Percentiles rank a stretch among this genome's conserved stretches.
phyloP scores from a whole-genome alignment of 2,329 filamentous ascomycete genomes.

The Lecanicillium sp. region DNA sequence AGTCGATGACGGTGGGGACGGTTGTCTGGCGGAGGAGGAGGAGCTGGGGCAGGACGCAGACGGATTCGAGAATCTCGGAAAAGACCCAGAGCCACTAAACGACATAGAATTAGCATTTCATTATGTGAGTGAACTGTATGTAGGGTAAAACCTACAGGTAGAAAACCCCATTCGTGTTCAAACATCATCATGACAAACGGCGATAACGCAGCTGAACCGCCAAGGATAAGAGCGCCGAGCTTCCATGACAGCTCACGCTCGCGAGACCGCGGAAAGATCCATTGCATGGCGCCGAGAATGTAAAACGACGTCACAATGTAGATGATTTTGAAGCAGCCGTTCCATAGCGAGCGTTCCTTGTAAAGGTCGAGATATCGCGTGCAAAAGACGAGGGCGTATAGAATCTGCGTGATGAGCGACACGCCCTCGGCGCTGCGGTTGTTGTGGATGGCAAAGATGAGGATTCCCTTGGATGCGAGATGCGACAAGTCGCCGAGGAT shows the following conservation, averaged over 20 bases:
- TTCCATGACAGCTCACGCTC: constrained; percentile 94
- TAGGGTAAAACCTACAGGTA: constrained; percentile 32
- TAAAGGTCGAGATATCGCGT: constrained; percentile 84
- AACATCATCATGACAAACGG: constrained; percentile 69
- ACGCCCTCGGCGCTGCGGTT: constrained; percentile 87
- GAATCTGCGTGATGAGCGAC: constrained; percentile 80
- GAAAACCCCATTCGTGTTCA: constrained; percentile 39
- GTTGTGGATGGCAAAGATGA: constrained; percentile 83
- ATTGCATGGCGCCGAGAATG: constrained; percentile 81
- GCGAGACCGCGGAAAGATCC: constrained; percentile 75
- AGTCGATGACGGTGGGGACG: constrained; percentile 91
- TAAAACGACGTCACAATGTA: constrained; percentile 81
- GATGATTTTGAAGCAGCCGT: constrained; percentile 79
- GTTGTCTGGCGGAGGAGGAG: constrained; percentile 89
- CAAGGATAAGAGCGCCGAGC: constrained; percentile 62
- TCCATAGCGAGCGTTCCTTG: constrained; percentile 49
- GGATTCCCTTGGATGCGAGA: constrained; percentile 76
- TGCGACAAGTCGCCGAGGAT: constrained; percentile 80
- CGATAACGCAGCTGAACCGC: constrained; percentile 56
- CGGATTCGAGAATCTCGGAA: constrained; percentile 84
- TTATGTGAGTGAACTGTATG: not conserved
- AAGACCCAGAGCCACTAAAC: constrained; percentile 73
- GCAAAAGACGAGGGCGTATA: constrained; percentile 81
- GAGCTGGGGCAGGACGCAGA: constrained; percentile 84
- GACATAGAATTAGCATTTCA: constrained; percentile 9